Base-by-base conservation (phyloP, 371 early-diverging fungal species). In the Rhizopus arrhizus region DNA sequence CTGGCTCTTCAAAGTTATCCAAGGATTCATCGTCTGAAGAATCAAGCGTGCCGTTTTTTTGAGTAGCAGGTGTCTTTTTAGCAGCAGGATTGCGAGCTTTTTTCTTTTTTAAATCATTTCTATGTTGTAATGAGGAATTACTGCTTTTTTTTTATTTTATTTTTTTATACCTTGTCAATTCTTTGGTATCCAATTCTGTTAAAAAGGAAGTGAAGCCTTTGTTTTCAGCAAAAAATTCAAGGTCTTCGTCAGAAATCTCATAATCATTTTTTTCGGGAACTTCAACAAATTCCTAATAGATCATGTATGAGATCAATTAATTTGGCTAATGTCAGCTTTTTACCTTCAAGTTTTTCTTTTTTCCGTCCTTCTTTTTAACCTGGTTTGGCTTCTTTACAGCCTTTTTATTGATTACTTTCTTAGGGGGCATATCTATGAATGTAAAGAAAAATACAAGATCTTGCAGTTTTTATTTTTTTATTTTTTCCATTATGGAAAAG, bases 221-320 rank as follows among this genome's bases (percentile, higher is more conserved):
- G 53, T 82, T 69, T 31, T 83, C 77, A 64, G 53, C 49, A 48
- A 68, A 68, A 56, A 85, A 88, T 58, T 81, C 85, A 29, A 86
- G 73, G 70, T 87, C 88, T 12, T 86, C 86, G n/a, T 85, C 86
- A 15, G 86, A 85, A 56, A 88, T 63, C 12, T 73, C 84, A 29
- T 81, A 58, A 45, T 87, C 84, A 4, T 59, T 67, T 16, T 48
- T 47, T 15, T 59, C 52, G 10, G 75, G 75, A 12, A 74, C 72
- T 6, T 33, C 38, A 41, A 74, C 61, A 56, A 61, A 74, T 29
- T 69, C 67, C 53, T 47, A 42, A 28, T 2, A 41, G 7, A 41
- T 16, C 3, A 11, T n/a, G 11, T 0, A 41, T 28, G 11, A 29
- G 12, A 41, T 22, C 9, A 41, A 4, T 9, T 28, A 0, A 10